These are phyloP conservation scores for Metschnikowia amazonensis DNA, from an alignment of 805 yeast species.

Conservation along the genomic window DNA sequence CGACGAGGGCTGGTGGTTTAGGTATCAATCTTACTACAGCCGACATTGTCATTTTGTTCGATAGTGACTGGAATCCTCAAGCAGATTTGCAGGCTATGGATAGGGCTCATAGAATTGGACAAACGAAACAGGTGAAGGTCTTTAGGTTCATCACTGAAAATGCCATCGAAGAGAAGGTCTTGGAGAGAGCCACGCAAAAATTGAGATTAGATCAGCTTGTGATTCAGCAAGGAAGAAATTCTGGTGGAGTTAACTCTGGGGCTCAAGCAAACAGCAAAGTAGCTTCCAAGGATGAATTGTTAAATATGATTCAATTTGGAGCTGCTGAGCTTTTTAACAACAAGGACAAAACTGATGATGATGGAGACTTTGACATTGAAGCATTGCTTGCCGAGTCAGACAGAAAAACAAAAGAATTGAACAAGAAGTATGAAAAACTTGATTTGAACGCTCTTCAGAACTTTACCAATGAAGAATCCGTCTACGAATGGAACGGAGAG, in stretches of 20 bases:
- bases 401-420: slow-evolving; percentile 56
- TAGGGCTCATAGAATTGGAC: slow-evolving; percentile 86
- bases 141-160: slow-evolving; percentile 75
- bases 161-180: slow-evolving; percentile 78
- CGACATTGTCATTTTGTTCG: slow-evolving; percentile 69
- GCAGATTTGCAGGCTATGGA: slow-evolving; percentile 90
- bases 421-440: slow-evolving; percentile 58
- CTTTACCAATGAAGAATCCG: slow-evolving; percentile 61
- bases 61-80: slow-evolving; percentile 88
- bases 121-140: slow-evolving; percentile 77
- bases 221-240: slow-evolving; percentile 67
- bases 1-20: slow-evolving; percentile 88
- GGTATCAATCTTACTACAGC: slow-evolving; percentile 83
- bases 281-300: slow-evolving; percentile 63
- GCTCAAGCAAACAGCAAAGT: slow-evolving; percentile 36
- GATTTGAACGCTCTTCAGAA: slow-evolving; percentile 77
- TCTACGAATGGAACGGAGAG: slow-evolving; percentile 86
- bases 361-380: slow-evolving; percentile 57
- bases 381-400: slow-evolving; percentile 58
- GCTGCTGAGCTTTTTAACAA: slow-evolving; percentile 59
- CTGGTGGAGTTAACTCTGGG: slow-evolving; percentile 24
- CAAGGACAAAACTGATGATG: slow-evolving; percentile 32
- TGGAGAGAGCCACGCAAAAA: slow-evolving; percentile 80
- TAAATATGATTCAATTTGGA: slow-evolving; percentile 81
- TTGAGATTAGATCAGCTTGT: slow-evolving; percentile 76